These are phyloP conservation scores for Diaporthe amygdali DNA, from an alignment of 2,329 filamentous ascomycete species.

Conservation along the genomic window DNA sequence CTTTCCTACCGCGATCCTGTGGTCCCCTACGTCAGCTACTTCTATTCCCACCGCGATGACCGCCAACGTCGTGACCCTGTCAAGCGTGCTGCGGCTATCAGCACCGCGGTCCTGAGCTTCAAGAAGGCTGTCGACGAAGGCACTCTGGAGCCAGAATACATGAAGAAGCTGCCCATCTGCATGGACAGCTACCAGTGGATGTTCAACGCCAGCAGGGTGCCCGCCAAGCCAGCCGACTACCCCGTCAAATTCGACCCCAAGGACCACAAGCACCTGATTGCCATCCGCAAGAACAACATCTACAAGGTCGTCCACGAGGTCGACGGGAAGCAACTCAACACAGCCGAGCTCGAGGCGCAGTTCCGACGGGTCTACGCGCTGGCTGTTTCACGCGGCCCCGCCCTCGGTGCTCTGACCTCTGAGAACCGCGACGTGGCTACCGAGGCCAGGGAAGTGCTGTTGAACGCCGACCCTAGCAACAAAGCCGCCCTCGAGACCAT, in stretches of 20 bases:
- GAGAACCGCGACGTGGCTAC: constrained; percentile 96
- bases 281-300: constrained; percentile 94
- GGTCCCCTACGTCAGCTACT: constrained; percentile 98
- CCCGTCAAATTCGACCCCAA: constrained; percentile 78
- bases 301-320: constrained; percentile 89
- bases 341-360: constrained; percentile 86
- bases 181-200: constrained; percentile 99
- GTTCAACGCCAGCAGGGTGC: constrained; percentile 93
- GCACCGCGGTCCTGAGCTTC: constrained; percentile 86
- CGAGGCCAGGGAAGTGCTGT: constrained; percentile 77
- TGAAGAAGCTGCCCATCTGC: constrained; percentile 96
- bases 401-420: constrained; percentile 84
- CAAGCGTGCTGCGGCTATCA: constrained; percentile 91
- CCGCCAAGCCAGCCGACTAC: constrained; percentile 81
- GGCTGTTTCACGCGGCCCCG: constrained; percentile 65
- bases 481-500: constrained; percentile 78
- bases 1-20: constrained; percentile 93
- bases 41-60: constrained; percentile 98
- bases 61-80: constrained; percentile 83
- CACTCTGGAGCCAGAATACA: constrained; percentile 93
- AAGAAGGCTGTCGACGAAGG: constrained; percentile 87
- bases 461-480: constrained; percentile 80
- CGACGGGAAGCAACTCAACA: constrained; percentile 84
- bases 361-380: constrained; percentile 85
- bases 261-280: constrained; percentile 86